phyloP scores from a whole-genome alignment of 2,329 filamentous ascomycete genomes.

The Epichloe hybrida region DNA sequence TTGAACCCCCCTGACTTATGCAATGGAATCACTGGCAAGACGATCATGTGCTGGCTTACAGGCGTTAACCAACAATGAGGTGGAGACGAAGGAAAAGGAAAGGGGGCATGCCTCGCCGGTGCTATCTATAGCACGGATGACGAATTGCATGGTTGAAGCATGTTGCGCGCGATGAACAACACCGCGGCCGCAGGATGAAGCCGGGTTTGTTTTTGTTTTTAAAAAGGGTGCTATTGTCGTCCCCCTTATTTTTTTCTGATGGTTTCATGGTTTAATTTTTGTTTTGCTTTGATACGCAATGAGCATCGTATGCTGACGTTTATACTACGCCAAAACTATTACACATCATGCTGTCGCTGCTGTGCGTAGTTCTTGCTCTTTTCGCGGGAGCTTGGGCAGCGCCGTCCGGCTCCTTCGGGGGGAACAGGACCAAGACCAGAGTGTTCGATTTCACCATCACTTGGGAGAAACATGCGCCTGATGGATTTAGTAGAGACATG shows the following conservation, averaged over 20 bases:
- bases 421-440: neutral
- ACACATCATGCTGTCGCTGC: neutral
- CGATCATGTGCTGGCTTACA: too few relatives aligned
- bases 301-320: too few relatives aligned
- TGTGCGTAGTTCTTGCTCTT: neutral
- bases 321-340: neutral
- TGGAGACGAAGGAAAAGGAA: neutral
- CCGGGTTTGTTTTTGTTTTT: too few relatives aligned
- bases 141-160: neutral
- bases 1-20: too few relatives aligned
- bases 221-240: too few relatives aligned
- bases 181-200: too few relatives aligned
- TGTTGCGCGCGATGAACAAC: neutral
- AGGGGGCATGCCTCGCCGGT: neutral
- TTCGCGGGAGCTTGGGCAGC: neutral
- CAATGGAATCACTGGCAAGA: too few relatives aligned
- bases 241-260: too few relatives aligned
- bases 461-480: constrained; percentile 25
- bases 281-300: too few relatives aligned
- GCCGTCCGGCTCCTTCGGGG: neutral
- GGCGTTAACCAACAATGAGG: neutral
- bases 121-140: neutral
- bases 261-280: too few relatives aligned
- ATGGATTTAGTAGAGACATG: constrained; percentile 31
- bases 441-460: constrained; percentile 19